These are phyloP conservation scores for Piedraia hortae DNA, from an alignment of 2,329 filamentous ascomycete species.

Conservation along the genomic window DNA sequence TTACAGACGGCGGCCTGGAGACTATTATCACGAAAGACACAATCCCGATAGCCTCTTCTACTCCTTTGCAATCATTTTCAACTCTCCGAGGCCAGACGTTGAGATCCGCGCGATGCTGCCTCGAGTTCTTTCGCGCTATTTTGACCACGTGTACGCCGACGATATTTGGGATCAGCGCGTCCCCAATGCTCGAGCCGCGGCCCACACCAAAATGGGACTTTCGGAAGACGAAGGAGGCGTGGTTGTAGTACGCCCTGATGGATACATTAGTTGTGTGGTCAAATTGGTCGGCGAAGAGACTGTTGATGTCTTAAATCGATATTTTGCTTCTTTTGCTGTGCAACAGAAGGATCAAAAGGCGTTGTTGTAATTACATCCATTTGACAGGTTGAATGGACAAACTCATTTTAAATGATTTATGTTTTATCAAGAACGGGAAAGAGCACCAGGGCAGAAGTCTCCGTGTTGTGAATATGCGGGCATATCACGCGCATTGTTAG, in stretches of 20 bases:
- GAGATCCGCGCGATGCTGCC: slow-evolving; percentile 49
- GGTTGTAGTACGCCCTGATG: slow-evolving; percentile 63
- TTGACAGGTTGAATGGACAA: too few relatives aligned
- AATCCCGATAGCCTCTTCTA: slow-evolving; percentile 68
- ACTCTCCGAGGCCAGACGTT: slow-evolving; percentile 36
- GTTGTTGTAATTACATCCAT: too few relatives aligned
- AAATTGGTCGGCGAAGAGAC: slow-evolving; percentile 48
- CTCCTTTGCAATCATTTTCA: slow-evolving; percentile 51
- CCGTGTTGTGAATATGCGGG: too few relatives aligned
- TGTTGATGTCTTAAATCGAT: slow-evolving; percentile 57
- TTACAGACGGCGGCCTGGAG: slow-evolving; percentile 34
- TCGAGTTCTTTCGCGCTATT: slow-evolving; percentile 41
- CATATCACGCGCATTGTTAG: too few relatives aligned
- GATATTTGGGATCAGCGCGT: slow-evolving; percentile 48
- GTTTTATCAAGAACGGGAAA: too few relatives aligned
- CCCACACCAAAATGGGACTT: slow-evolving; percentile 69
- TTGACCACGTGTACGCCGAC: slow-evolving; percentile 64
- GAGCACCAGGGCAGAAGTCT: too few relatives aligned
- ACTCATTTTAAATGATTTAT: too few relatives aligned
- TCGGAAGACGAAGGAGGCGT: slow-evolving; percentile 46
- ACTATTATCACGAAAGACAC: slow-evolving; percentile 49
- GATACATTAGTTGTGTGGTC: slow-evolving; percentile 56
- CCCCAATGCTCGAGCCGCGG: slow-evolving; percentile 40
- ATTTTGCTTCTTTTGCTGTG: slow-evolving; percentile 29
- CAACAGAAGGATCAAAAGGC: too few relatives aligned